Evolutionary conservation across 805 yeast genomes (phyloP).

Genomic region (Teunomyces lycoperdinae): DNA sequence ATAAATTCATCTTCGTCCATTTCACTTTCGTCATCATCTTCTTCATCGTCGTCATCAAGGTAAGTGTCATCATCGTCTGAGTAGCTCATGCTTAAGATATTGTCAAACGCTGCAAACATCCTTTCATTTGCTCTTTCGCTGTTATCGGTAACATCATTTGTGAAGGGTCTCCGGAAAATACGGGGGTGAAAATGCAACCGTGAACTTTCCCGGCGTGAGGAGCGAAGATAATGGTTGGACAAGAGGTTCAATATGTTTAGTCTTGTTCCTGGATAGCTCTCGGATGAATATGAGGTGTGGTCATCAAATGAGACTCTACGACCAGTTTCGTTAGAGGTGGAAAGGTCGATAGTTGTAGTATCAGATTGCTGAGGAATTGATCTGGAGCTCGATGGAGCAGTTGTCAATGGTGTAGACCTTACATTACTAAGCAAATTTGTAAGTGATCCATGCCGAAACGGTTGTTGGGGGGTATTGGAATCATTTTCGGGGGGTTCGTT

Average conservation of each 20-base stretch:
- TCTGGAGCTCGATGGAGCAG: background rate
- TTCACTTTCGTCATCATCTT: slow-evolving; percentile 6
- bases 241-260: slow-evolving; percentile 11
- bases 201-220: slow-evolving; percentile 3
- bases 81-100: slow-evolving; percentile 4
- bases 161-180: slow-evolving; percentile 1
- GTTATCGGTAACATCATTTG: background rate
- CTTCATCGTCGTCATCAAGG: slow-evolving; percentile 8
- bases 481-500: slow-evolving; percentile 2
- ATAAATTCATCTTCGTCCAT: slow-evolving; percentile 9
- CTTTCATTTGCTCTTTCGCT: slow-evolving; percentile 1
- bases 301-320: slow-evolving; percentile 1
- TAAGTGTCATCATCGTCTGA: slow-evolving; percentile 4
- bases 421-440: background rate
- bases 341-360: background rate
- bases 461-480: background rate
- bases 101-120: slow-evolving; percentile 2
- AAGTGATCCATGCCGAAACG: background rate
- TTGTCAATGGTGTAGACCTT: background rate
- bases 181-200: background rate
- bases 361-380: background rate
- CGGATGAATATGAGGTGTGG: background rate
- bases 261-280: slow-evolving; percentile 5
- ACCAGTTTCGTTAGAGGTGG: background rate
- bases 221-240: slow-evolving; percentile 12